These are phyloP conservation scores for Naganishia vaughanmartiniae DNA, from an alignment of 768 basidiomycete species.

Conservation along the genomic window DNA sequence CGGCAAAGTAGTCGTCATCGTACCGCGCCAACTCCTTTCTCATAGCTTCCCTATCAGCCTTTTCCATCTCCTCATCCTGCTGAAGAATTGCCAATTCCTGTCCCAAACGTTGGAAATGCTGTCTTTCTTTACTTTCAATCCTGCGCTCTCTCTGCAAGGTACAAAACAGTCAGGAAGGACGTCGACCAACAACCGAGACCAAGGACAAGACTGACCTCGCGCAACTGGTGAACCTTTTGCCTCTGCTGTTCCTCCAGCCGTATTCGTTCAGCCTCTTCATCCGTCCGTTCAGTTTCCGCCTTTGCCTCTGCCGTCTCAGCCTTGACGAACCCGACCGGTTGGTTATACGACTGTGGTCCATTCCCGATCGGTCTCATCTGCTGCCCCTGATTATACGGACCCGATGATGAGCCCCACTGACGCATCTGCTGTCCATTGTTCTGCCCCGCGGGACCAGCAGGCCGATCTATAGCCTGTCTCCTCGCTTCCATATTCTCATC, in stretches of 20 bases:
- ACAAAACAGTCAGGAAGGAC: constrained; percentile 20
- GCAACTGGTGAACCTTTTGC: constrained; percentile 79
- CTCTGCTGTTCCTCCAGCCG: constrained; percentile 69
- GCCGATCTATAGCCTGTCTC: constrained; percentile 47
- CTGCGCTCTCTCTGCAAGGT: constrained; percentile 74
- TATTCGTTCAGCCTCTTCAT: constrained; percentile 83
- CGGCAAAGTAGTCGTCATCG: constrained; percentile 83
- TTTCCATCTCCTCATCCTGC: constrained; percentile 38
- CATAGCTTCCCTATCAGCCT: constrained; percentile 35
- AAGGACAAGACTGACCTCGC: constrained; percentile 66
- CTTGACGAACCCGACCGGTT: constrained; percentile 80
- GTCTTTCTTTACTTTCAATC: constrained; percentile 85
- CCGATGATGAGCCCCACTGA: constrained; percentile 71
- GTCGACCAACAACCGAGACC: background rate
- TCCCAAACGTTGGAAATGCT: constrained; percentile 61
- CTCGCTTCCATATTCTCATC: constrained; percentile 48
- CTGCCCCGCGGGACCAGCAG: constrained; percentile 30
- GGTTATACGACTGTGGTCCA: constrained; percentile 71
- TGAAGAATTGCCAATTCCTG: constrained; percentile 46
- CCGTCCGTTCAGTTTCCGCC: constrained; percentile 61
- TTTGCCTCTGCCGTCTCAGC: constrained; percentile 53
- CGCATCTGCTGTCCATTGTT: constrained; percentile 67
- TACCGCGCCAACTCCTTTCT: constrained; percentile 69
- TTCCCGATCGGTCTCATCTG: constrained; percentile 61
- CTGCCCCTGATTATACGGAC: constrained; percentile 45